phyloP scores from a whole-genome alignment of 306 rosid genomes.

The peach (Prunus persica) region DNA sequence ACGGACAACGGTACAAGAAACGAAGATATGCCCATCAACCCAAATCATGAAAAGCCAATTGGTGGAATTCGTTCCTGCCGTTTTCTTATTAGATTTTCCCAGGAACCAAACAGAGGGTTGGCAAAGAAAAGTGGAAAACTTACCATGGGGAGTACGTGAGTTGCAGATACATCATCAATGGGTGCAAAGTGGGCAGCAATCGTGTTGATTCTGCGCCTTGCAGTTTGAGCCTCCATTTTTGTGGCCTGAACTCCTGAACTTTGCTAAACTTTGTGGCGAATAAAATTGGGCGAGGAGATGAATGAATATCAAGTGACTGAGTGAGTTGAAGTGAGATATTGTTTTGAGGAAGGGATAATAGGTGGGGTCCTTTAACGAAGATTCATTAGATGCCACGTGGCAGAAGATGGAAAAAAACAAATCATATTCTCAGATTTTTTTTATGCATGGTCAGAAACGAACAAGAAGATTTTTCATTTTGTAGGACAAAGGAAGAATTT shows the following conservation, averaged over 20 bases:
- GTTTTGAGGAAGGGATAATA: too few relatives aligned
- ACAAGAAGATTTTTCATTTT: too few relatives aligned
- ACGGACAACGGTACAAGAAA: too few relatives aligned
- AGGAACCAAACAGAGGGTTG: constrained; percentile 11
- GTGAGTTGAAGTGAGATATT: too few relatives aligned
- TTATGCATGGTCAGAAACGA: too few relatives aligned
- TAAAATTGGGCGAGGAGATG: too few relatives aligned
- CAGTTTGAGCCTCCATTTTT: constrained; percentile 59
- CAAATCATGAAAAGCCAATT: neutral
- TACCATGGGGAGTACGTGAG: constrained; percentile 63
- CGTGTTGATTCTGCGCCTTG: constrained; percentile 59
- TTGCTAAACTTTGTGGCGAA: neutral
- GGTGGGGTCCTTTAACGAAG: too few relatives aligned
- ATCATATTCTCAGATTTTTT: too few relatives aligned
- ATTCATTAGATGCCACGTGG: too few relatives aligned
- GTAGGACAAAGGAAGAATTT: too few relatives aligned
- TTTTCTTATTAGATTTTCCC: constrained; percentile 4
- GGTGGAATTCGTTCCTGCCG: neutral
- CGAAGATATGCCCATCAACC: neutral
- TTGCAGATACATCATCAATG: constrained; percentile 48
- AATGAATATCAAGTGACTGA: too few relatives aligned
- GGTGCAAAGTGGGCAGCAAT: constrained; percentile 60
- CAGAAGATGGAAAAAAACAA: too few relatives aligned
- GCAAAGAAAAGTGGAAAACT: neutral
- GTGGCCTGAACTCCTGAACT: neutral